Evolutionary conservation across 208 protist genomes (phyloP).

Genomic region (Trypanosoma caninum): DNA sequence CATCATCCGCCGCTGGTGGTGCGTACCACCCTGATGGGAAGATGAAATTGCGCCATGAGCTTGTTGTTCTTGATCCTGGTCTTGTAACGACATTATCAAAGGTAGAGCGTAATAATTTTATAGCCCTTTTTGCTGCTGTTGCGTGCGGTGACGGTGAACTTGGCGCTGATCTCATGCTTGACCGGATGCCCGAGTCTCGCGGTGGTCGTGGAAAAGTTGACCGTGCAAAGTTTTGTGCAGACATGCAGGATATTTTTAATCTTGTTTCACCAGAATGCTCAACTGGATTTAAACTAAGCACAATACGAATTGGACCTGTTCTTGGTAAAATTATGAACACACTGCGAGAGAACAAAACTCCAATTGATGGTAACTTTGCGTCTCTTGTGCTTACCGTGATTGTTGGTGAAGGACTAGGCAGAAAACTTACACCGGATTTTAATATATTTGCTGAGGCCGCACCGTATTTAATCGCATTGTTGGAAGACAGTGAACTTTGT

Average conservation of each 20-base stretch:
- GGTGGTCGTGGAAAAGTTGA: slow-evolving; percentile 23
- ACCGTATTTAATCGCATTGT: slow-evolving; percentile 73
- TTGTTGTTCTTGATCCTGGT: slow-evolving; percentile 90
- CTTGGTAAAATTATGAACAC: slow-evolving; percentile 73
- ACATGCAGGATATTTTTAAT: slow-evolving; percentile 82
- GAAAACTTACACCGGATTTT: slow-evolving; percentile 83
- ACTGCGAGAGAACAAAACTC: slow-evolving; percentile 75
- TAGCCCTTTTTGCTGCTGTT: slow-evolving; percentile 90
- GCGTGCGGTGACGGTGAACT: slow-evolving; percentile 81
- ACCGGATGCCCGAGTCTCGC: slow-evolving; percentile 48
- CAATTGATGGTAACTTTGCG: slow-evolving; percentile 91
- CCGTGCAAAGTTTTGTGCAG: slow-evolving; percentile 50
- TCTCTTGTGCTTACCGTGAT: slow-evolving; percentile 89
- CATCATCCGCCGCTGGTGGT: no score
- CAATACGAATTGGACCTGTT: slow-evolving; percentile 78
- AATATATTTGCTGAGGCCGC: slow-evolving; percentile 88
- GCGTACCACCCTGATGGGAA: slow-evolving; percentile 60
- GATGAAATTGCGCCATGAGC: slow-evolving; percentile 43
- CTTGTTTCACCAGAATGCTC: slow-evolving; percentile 58
- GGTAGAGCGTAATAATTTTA: slow-evolving; percentile 90
- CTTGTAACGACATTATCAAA: slow-evolving; percentile 84
- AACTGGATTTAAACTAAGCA: slow-evolving; percentile 72
- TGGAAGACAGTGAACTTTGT: slow-evolving; percentile 67
- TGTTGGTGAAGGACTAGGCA: slow-evolving; percentile 89
- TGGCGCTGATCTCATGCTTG: slow-evolving; percentile 90